phyloP scores from a whole-genome alignment of 1,284 basidiomycete species.

The Anthracocystis setariae region DNA sequence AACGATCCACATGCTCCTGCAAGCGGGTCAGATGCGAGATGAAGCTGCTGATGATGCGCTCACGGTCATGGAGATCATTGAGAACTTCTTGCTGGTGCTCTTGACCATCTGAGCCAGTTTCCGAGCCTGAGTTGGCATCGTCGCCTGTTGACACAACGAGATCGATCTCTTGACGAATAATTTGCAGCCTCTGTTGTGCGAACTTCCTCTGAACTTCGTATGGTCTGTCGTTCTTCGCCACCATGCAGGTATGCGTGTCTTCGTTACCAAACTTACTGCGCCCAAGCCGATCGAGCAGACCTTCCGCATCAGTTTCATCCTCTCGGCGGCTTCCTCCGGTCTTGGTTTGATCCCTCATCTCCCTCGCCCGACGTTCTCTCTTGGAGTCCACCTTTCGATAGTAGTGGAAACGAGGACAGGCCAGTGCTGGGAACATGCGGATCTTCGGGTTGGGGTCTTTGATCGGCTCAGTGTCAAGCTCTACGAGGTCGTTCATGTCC shows the following conservation, averaged over 20 bases:
- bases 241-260: conserved; percentile 82
- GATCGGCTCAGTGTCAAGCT: conserved; percentile 74
- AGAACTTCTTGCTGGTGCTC: conserved; percentile 27
- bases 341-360: conserved; percentile 8
- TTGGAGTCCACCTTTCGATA: conserved; percentile 72
- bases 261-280: conserved; percentile 86
- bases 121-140: conserved; percentile 8
- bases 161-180: conserved; percentile 59
- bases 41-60: conserved; percentile 74
- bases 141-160: conserved; percentile 37
- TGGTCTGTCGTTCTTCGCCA: conserved; percentile 71
- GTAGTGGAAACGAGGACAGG: conserved; percentile 85
- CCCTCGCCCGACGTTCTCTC: conserved; percentile 64
- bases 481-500: conserved; percentile 84
- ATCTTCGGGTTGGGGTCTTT: conserved; percentile 70
- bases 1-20: conserved; percentile 22
- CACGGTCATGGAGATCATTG: conserved; percentile 55
- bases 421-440: conserved; percentile 77
- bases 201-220: conserved; percentile 78
- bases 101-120: conserved; percentile 9
- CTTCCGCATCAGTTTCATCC: conserved; percentile 20
- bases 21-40: conserved; percentile 71
- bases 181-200: conserved; percentile 72
- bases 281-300: conserved; percentile 39
- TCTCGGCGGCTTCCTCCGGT: conserved; percentile 2